Evolutionary conservation across 257 asterid species (phyloP).

Genomic region (Forsythia suspensa): DNA sequence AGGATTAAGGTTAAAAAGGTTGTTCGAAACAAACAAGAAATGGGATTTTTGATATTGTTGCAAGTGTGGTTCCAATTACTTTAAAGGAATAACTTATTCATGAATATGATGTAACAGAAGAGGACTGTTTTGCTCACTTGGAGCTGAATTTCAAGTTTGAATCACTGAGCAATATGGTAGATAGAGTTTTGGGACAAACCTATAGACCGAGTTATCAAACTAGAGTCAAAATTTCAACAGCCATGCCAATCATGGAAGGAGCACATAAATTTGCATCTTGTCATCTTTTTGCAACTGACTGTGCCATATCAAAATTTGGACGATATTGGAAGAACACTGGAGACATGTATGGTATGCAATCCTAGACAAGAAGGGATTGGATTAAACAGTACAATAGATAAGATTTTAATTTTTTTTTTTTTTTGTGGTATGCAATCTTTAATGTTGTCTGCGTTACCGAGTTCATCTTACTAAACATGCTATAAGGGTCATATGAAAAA

Average conservation of each 20-base stretch:
- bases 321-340: neutral
- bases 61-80: conserved; percentile 25
- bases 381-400: too few species aligned
- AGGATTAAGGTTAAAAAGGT: neutral
- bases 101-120: conserved; percentile 13
- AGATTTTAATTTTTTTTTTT: neutral
- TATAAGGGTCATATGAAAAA: too few species aligned
- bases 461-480: neutral
- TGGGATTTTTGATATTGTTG: conserved; percentile 14
- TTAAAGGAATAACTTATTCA: conserved; percentile 23
- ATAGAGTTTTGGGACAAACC: conserved; percentile 28
- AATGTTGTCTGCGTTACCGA: neutral
- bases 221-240: conserved; percentile 18
- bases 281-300: conserved; percentile 4
- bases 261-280: conserved; percentile 8
- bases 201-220: conserved; percentile 21
- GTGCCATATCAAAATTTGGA: neutral
- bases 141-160: conserved; percentile 27
- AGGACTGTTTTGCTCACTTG: conserved; percentile 30
- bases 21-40: conserved; percentile 14
- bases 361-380: neutral
- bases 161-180: conserved; percentile 6
- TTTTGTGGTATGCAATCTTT: too few species aligned
- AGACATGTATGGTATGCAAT: neutral
- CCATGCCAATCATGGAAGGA: conserved; percentile 28